phyloP scores from a whole-genome alignment of 164 flowering plant species.

The Kingdonia uniflora region DNA sequence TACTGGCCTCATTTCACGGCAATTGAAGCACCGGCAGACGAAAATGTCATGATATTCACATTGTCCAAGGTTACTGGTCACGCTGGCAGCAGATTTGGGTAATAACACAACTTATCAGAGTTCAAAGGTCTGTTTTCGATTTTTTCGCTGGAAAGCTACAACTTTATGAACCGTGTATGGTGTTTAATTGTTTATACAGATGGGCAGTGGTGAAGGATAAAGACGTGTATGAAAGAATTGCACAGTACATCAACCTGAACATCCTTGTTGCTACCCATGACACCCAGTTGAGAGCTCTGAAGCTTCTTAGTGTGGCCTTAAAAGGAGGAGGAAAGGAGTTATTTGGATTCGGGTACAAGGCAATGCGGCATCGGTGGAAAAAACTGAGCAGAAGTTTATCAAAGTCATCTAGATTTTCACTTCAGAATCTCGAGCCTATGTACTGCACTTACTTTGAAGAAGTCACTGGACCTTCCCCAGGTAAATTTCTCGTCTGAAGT shows the following conservation, averaged over 20 bases:
- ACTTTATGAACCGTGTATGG: background rate
- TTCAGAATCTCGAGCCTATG: slow-evolving; percentile 33
- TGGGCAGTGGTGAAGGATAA: slow-evolving; percentile 75
- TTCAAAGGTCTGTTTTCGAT: background rate
- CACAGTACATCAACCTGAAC: slow-evolving; percentile 11
- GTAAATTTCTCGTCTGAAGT: too few relatives aligned
- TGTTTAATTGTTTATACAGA: slow-evolving; percentile 28
- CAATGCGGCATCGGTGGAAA: slow-evolving; percentile 45
- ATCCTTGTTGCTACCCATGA: slow-evolving; percentile 49
- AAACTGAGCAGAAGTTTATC: slow-evolving; percentile 26
- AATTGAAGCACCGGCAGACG: slow-evolving; percentile 46
- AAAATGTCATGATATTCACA: slow-evolving; percentile 59
- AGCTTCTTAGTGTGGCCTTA: slow-evolving; percentile 35
- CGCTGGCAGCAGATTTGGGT: slow-evolving; percentile 77
- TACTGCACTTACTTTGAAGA: slow-evolving; percentile 40
- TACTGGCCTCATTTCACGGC: slow-evolving; percentile 79
- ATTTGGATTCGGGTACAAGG: slow-evolving; percentile 34
- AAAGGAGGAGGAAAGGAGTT: slow-evolving; percentile 25
- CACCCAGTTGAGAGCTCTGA: slow-evolving; percentile 46
- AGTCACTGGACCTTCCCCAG: slow-evolving; percentile 48
- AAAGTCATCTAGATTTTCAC: slow-evolving; percentile 29
- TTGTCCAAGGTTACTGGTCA: slow-evolving; percentile 81
- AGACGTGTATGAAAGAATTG: slow-evolving; percentile 34
- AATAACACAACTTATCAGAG: slow-evolving; percentile 4
- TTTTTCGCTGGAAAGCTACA: background rate